Evolutionary conservation across 1,284 basidiomycete genomes (phyloP), one percentile per base, ranked within the genome.

Genomic region (Boletellus deceptivus): DNA sequence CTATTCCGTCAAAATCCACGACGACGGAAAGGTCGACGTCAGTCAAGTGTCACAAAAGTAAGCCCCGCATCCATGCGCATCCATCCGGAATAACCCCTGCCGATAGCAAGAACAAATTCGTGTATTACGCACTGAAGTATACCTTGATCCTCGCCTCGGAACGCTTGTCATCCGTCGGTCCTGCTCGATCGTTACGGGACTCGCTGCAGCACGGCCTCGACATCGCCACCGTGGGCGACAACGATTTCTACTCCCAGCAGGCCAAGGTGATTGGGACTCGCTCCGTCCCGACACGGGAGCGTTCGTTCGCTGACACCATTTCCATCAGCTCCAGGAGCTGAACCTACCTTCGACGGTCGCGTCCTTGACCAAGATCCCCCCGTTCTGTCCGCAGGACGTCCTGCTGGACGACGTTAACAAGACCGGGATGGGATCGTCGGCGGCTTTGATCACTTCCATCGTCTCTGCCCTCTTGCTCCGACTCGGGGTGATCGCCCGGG

Each of bases 221-320:
- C 61, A 82, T 98, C 55, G 81, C 81, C 29, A 91, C 98, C 50
- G 82, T 88, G 18, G 97, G 92, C 6, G 93, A 94, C 70, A 99
- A 99, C 64, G 97, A 98, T 70, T 99, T 98, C 63, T 99, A 99
- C 73, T 97, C 94, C 3, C 96, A 99, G 65, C 78, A 88, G 51
- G 83, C 85, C 49, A 86, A 91, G 78, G 92, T 90, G 18, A 60
- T 40, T 42, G 29, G 38, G 9, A 25, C 18, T 17, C 24, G 24
- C 17, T 36, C 8, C 37, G 37, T 18, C 2, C 50, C 55, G 22
- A 54, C 17, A 37, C 24, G 24, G 24, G 24, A 25, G 16, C 18
- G 44, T 39, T 37, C 53, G 14, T 46, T 41, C 34, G 11, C 49
- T 62, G 49, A 62, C 35, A 9, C 14, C 13, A 22, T n/a, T 33